Conservation (phyloP, 805 yeast genomes). For the Wickerhamomyces silvicola region DNA sequence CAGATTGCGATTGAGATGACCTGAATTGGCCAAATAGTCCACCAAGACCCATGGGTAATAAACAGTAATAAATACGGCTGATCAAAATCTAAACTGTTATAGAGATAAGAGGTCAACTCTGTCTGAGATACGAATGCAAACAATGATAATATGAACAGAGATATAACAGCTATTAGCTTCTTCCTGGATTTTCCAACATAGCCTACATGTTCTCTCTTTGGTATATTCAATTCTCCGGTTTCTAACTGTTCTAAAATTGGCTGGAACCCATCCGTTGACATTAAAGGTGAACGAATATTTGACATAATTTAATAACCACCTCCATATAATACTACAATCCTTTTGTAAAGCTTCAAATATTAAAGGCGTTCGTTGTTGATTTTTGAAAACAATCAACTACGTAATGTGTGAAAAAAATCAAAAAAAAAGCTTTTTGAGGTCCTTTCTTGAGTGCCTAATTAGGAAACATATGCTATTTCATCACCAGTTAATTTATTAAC, state of each 20-base stretch:
- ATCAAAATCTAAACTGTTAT: conserved; percentile 44
- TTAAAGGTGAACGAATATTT: too few species aligned
- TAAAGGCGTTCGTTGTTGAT: too few species aligned
- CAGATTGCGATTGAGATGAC: conserved; percentile 40
- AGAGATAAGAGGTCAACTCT: conserved; percentile 68
- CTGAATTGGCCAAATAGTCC: conserved; percentile 67
- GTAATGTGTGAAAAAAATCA: too few species aligned
- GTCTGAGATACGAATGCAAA: conserved; percentile 72
- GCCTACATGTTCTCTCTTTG: too few species aligned
- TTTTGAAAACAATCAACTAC: too few species aligned
- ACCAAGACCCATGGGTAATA: conserved; percentile 77
- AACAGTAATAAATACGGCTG: conserved; percentile 66
- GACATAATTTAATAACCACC: too few species aligned
- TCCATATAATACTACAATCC: too few species aligned
- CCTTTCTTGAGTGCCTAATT: neutral
- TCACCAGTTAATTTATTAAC: conserved; percentile 23
- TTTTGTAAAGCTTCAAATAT: too few species aligned
- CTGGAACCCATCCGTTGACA: too few species aligned
- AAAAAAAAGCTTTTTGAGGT: too few species aligned
- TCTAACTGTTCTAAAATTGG: too few species aligned
- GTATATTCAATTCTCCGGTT: too few species aligned
- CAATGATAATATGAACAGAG: conserved; percentile 42
- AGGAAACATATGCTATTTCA: neutral
- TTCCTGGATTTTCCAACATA: conserved; percentile 15
- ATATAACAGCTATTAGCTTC: conserved; percentile 38